Evolutionary conservation across 306 rosid species (phyloP).

Genomic region (Arachis stenosperma): DNA sequence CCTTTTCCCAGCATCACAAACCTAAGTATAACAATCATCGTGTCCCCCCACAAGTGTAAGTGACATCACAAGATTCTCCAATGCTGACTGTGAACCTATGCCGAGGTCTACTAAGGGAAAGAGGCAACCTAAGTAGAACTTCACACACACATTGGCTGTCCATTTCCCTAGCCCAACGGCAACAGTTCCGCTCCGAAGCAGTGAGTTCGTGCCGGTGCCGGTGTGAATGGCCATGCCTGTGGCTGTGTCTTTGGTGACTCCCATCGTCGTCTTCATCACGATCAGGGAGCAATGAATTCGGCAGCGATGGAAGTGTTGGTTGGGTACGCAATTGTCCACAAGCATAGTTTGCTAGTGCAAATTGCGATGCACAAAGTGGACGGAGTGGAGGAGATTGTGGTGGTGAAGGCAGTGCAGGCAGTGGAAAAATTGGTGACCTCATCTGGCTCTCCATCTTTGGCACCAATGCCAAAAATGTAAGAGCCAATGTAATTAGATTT

Average conservation of each 20-base stretch:
- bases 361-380: conserved; percentile 73
- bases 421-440: neutral
- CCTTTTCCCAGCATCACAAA: conserved; percentile 2
- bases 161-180: conserved; percentile 69
- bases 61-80: conserved; percentile 56
- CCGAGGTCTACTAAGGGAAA: conserved; percentile 64
- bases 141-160: conserved; percentile 81
- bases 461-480: conserved; percentile 45
- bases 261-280: neutral
- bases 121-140: conserved; percentile 42
- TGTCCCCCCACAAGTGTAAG: conserved; percentile 66
- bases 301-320: conserved; percentile 3
- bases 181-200: conserved; percentile 59
- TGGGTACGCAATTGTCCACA: conserved; percentile 53
- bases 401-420: conserved; percentile 4
- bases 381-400: conserved; percentile 29
- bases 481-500: conserved; percentile 26
- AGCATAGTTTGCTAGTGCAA: conserved; percentile 70
- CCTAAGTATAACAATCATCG: conserved; percentile 29
- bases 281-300: neutral
- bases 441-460: conserved; percentile 47
- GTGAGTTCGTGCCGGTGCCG: neutral
- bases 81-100: conserved; percentile 60
- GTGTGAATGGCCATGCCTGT: conserved; percentile 14
- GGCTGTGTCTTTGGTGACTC: conserved; percentile 29